Evolutionary conservation across 1,139 yeast species (phyloP).

Genomic region (Pichia sp.): DNA sequence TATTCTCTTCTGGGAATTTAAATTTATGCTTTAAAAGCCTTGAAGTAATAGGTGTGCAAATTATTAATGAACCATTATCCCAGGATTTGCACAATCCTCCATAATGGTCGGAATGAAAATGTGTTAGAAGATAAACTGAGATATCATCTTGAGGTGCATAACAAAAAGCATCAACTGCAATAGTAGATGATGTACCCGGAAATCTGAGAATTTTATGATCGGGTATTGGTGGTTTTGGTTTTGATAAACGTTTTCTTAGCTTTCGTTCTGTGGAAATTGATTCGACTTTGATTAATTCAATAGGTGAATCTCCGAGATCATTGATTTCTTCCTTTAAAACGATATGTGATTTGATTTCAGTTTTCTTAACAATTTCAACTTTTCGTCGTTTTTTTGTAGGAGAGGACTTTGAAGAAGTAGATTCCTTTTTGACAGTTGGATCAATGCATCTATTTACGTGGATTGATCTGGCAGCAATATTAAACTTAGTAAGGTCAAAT

Average conservation of each 20-base stretch:
- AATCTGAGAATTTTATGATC: constrained; percentile 48
- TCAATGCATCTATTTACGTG: constrained; percentile 54
- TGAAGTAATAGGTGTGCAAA: constrained; percentile 67
- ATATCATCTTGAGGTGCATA: constrained; percentile 44
- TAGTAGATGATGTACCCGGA: constrained; percentile 23
- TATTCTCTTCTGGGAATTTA: constrained; percentile 32
- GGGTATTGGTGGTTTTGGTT: constrained; percentile 42
- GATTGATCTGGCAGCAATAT: constrained; percentile 40
- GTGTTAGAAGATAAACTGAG: constrained; percentile 57
- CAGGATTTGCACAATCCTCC: constrained; percentile 78
- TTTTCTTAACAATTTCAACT: background rate
- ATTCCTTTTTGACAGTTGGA: too few species aligned
- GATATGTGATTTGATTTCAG: background rate
- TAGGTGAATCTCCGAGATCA: background rate
- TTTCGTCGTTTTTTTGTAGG: background rate
- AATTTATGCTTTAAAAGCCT: constrained; percentile 30
- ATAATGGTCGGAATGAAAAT: constrained; percentile 92
- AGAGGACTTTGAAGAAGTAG: background rate
- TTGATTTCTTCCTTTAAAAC: background rate
- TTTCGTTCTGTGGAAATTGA: too few species aligned
- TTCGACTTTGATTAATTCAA: too few species aligned
- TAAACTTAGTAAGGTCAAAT: constrained; percentile 31
- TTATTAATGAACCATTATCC: constrained; percentile 55
- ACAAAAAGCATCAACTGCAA: constrained; percentile 68
- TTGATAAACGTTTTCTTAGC: constrained; percentile 28